These are phyloP conservation scores for Hyphopichia wangnamkhiaoensis DNA, from an alignment of 1,139 yeast genomes.

Conservation along the genomic window DNA sequence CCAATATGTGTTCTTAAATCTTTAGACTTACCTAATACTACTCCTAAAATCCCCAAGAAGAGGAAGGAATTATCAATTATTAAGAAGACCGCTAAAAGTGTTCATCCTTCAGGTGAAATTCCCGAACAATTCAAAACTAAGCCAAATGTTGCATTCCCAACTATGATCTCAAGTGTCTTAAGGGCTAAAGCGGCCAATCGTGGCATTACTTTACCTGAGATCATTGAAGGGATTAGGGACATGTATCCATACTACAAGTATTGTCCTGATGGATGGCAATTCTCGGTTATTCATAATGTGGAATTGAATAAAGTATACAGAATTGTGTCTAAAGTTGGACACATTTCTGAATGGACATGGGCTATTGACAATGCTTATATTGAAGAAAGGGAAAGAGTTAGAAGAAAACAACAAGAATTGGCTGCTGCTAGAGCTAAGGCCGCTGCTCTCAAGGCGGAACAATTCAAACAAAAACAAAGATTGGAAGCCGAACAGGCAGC, in stretches of 20 bases:
- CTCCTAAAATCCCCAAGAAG: constrained; percentile 51
- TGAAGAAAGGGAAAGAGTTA: constrained; percentile 75
- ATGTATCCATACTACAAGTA: constrained; percentile 87
- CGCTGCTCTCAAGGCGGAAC: constrained; percentile 55
- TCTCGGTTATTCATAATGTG: constrained; percentile 84
- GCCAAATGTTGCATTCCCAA: constrained; percentile 79
- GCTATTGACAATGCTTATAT: constrained; percentile 83
- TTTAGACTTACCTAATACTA: constrained; percentile 32
- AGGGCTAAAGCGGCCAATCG: constrained; percentile 60
- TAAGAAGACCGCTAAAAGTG: constrained; percentile 53
- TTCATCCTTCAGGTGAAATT: constrained; percentile 71
- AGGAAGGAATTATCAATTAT: constrained; percentile 19
- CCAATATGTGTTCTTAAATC: constrained; percentile 38
- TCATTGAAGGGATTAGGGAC: constrained; percentile 82
- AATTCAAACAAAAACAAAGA: constrained; percentile 44
- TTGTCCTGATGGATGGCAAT: constrained; percentile 98
- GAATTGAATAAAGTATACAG: constrained; percentile 83
- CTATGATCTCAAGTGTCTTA: constrained; percentile 76
- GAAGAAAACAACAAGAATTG: constrained; percentile 66
- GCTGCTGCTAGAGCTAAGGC: constrained; percentile 60
- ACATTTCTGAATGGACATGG: constrained; percentile 79
- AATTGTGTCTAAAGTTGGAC: constrained; percentile 69
- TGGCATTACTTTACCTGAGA: constrained; percentile 84
- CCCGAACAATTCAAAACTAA: constrained; percentile 84
- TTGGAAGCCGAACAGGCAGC: constrained; percentile 32